These are phyloP conservation scores for Amorphotheca resinae DNA, from an alignment of 495 filamentous ascomycete genomes.

Conservation along the genomic window DNA sequence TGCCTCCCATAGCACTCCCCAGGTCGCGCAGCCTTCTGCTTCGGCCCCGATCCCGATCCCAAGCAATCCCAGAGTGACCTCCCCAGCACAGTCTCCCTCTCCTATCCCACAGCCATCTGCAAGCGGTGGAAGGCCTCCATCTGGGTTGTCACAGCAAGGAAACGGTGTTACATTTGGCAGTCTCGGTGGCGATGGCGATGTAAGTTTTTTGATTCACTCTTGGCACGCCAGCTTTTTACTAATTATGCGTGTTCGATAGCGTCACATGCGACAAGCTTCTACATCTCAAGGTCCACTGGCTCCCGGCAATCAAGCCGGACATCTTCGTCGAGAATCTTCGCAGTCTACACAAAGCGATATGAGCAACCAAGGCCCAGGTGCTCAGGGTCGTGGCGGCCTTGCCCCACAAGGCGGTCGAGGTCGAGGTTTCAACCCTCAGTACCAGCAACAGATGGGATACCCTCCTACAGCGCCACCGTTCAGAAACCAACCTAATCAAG, in stretches of 20 bases:
- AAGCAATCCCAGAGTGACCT: slow-evolving; percentile 45
- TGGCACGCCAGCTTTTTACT: not conserved
- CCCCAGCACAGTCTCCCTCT: slow-evolving; percentile 67
- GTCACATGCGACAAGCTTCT: slow-evolving; percentile 46
- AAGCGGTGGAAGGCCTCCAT: slow-evolving; percentile 74
- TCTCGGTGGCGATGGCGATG: slow-evolving; percentile 60
- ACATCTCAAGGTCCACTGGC: slow-evolving; percentile 45
- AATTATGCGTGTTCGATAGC: slow-evolving; percentile 28
- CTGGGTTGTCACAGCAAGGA: slow-evolving; percentile 49
- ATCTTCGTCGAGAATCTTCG: slow-evolving; percentile 71
- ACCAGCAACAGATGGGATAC: slow-evolving; percentile 52
- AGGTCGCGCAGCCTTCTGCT: slow-evolving; percentile 29
- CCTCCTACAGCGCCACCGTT: slow-evolving; percentile 41
- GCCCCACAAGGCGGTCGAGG: slow-evolving; percentile 48
- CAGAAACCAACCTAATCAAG: slow-evolving; percentile 46
- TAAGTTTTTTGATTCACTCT: slow-evolving; percentile 34
- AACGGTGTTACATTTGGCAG: slow-evolving; percentile 69
- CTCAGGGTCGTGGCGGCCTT: slow-evolving; percentile 37
- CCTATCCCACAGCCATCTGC: slow-evolving; percentile 80
- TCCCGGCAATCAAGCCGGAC: slow-evolving; percentile 38
- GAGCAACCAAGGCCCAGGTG: slow-evolving; percentile 43
- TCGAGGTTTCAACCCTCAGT: slow-evolving; percentile 48
- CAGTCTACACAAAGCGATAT: slow-evolving; percentile 70
- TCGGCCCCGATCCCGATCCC: slow-evolving; percentile 57
- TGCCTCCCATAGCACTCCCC: slow-evolving; percentile 45